phyloP scores from a whole-genome alignment of 1,139 yeast species.

The Eremothecium sinecaudum region DNA sequence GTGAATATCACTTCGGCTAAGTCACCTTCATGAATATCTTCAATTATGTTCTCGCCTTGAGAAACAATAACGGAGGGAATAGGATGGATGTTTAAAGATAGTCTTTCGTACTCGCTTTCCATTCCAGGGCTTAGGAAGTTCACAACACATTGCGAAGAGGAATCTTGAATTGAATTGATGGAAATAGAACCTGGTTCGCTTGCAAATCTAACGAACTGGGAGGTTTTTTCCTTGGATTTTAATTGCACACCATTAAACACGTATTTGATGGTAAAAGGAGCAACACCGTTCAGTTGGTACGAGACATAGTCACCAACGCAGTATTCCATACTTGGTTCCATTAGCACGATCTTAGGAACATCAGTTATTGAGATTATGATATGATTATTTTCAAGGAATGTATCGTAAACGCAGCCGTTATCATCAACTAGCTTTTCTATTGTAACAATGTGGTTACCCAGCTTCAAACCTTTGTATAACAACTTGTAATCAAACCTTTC shows the following conservation, averaged over 20 bases:
- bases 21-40: constrained; percentile 86
- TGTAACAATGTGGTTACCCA: constrained; percentile 50
- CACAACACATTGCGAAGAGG: constrained; percentile 66
- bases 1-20: constrained; percentile 62
- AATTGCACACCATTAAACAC: constrained; percentile 57
- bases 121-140: constrained; percentile 39
- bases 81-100: constrained; percentile 55
- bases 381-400: constrained; percentile 34
- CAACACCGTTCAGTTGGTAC: constrained; percentile 64
- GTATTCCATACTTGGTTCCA: constrained; percentile 39
- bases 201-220: constrained; percentile 62
- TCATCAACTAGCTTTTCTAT: constrained; percentile 53
- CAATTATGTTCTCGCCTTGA: constrained; percentile 64
- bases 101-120: constrained; percentile 33
- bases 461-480: constrained; percentile 37
- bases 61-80: constrained; percentile 87
- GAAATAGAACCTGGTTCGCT: constrained; percentile 67
- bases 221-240: constrained; percentile 47
- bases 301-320: constrained; percentile 91
- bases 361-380: constrained; percentile 53
- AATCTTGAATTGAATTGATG: constrained; percentile 64
- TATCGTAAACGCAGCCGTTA: constrained; percentile 54
- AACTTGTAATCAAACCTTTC: constrained; percentile 31
- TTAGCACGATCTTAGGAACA: constrained; percentile 54
- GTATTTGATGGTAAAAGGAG: constrained; percentile 72